These are phyloP conservation scores for Nymphaea colorata DNA, from an alignment of 164 flowering plant species.

Conservation along the genomic window DNA sequence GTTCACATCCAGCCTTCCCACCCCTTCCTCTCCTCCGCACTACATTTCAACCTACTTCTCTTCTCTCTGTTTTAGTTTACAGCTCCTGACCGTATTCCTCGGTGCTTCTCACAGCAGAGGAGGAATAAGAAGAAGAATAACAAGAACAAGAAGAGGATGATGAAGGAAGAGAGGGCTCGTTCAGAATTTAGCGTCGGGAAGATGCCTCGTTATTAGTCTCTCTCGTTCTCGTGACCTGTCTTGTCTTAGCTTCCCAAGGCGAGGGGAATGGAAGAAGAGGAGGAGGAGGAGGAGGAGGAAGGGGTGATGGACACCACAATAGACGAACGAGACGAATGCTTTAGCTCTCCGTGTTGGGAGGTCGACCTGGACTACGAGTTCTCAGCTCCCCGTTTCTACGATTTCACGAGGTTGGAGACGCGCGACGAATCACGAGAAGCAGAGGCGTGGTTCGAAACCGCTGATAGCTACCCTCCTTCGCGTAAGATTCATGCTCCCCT, in stretches of 20 bases:
- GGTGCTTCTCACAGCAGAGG: too few relatives aligned
- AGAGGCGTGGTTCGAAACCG: constrained; percentile 69
- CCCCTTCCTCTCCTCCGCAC: too few relatives aligned
- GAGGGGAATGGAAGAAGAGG: background rate
- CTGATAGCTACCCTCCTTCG: constrained; percentile 63
- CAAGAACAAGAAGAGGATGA: too few relatives aligned
- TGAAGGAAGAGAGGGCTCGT: too few relatives aligned
- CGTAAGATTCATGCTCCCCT: constrained; percentile 17
- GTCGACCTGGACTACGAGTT: constrained; percentile 84
- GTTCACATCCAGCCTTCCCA: too few relatives aligned
- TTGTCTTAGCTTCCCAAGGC: background rate
- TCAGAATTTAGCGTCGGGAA: background rate
- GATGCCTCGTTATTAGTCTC: background rate
- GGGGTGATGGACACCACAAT: background rate
- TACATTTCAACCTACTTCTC: too few relatives aligned
- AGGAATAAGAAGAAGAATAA: too few relatives aligned
- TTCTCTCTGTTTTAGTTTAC: too few relatives aligned
- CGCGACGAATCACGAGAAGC: constrained; percentile 37
- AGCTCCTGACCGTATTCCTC: too few relatives aligned
- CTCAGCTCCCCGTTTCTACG: constrained; percentile 62
- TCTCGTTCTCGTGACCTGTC: background rate
- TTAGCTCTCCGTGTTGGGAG: constrained; percentile 24
- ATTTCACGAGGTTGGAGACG: constrained; percentile 51
- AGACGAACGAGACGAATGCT: background rate
- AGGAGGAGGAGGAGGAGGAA: background rate